These are phyloP conservation scores for Aspergillus tamarii DNA, from an alignment of 2,329 filamentous ascomycete species.

Conservation along the genomic window DNA sequence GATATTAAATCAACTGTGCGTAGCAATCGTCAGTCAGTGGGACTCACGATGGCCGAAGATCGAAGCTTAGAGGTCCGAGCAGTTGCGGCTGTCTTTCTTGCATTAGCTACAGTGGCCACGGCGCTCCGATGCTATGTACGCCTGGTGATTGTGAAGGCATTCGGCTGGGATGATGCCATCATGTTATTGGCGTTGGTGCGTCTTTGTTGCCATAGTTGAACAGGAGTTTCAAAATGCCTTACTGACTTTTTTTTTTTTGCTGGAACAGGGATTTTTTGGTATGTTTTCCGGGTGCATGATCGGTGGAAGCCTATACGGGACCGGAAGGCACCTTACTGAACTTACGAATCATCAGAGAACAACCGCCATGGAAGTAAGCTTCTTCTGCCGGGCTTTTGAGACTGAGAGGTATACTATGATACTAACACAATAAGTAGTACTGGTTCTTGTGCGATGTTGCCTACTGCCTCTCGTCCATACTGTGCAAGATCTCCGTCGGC, in stretches of 20 bases:
- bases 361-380: slow-evolving; percentile 22
- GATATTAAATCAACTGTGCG: neutral
- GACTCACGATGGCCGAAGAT: slow-evolving; percentile 15
- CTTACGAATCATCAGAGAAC: slow-evolving; percentile 15
- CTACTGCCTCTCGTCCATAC: slow-evolving; percentile 49
- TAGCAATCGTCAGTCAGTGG: neutral
- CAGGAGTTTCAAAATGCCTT: neutral
- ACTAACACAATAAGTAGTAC: slow-evolving; percentile 14
- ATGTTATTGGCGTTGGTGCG: slow-evolving; percentile 37
- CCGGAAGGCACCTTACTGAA: slow-evolving; percentile 22
- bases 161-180: slow-evolving; percentile 39
- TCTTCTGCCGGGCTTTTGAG: neutral
- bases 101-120: slow-evolving; percentile 43
- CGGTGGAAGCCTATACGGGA: slow-evolving; percentile 26
- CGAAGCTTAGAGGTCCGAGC: slow-evolving; percentile 15
- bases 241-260: neutral
- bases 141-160: slow-evolving; percentile 41
- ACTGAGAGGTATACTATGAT: neutral
- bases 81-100: slow-evolving; percentile 42
- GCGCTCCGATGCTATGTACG: slow-evolving; percentile 47
- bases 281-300: slow-evolving; percentile 27
- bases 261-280: slow-evolving; percentile 22
- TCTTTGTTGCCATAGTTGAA: neutral
- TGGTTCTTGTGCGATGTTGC: slow-evolving; percentile 56
- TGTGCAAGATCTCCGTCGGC: slow-evolving; percentile 52